Conservation (phyloP, 2,329 filamentous ascomycete genomes). For the Ramichloridium luteum region DNA sequence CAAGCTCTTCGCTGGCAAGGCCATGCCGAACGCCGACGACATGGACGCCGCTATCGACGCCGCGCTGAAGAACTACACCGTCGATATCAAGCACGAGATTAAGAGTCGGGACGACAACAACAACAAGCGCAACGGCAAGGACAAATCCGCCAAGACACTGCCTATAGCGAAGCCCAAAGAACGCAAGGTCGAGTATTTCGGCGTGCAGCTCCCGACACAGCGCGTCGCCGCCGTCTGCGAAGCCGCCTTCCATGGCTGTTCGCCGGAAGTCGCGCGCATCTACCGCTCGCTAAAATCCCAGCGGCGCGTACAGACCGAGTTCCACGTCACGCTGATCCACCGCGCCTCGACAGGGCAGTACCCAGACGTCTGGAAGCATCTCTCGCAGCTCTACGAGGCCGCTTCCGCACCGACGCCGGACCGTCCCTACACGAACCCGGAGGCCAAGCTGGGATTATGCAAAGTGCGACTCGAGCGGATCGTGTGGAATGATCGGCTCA, state of each 20-base stretch:
- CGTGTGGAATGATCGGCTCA: conserved; percentile 75
- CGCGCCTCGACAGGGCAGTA: conserved; percentile 49
- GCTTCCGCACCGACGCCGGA: conserved; percentile 22
- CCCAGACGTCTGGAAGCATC: conserved; percentile 63
- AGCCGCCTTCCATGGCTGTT: conserved; percentile 49
- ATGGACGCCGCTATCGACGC: conserved; percentile 68
- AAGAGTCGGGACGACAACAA: conserved; percentile 36
- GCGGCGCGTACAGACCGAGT: conserved; percentile 67
- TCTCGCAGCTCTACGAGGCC: conserved; percentile 46
- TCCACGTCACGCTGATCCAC: conserved; percentile 92
- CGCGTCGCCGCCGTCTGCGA: conserved; percentile 51
- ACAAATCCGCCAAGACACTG: conserved; percentile 20
- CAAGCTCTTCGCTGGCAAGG: conserved; percentile 48
- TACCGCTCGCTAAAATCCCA: conserved; percentile 63
- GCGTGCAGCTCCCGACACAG: conserved; percentile 41
- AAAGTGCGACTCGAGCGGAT: conserved; percentile 52
- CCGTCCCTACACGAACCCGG: conserved; percentile 28
- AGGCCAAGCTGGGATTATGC: conserved; percentile 50
- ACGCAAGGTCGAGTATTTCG: conserved; percentile 52
- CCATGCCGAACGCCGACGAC: conserved; percentile 58
- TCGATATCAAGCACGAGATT: conserved; percentile 63
- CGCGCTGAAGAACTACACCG: conserved; percentile 65
- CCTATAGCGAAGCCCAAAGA: conserved; percentile 35
- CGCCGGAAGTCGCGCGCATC: conserved; percentile 48
- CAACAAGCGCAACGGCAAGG: conserved; percentile 33